Conservation (phyloP, 2,329 filamentous ascomycete species). For the Amphichorda felina region DNA sequence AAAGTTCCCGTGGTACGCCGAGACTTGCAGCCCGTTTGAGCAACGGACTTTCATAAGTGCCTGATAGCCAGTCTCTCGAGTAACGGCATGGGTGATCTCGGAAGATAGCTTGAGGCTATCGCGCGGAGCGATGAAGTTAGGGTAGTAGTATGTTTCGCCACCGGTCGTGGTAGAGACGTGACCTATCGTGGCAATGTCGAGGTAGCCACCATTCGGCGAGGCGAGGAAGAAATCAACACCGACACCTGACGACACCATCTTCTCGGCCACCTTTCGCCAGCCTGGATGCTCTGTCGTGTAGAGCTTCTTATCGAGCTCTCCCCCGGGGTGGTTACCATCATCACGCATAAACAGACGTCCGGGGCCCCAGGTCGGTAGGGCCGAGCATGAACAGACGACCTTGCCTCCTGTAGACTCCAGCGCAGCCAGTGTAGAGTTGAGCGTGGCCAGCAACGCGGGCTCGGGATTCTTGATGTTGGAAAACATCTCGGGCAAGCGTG, state of each 20-base stretch:
- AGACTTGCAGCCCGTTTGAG: slow-evolving; percentile 88
- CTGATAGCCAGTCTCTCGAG: slow-evolving; percentile 86
- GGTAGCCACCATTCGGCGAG: slow-evolving; percentile 77
- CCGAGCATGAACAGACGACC: slow-evolving; percentile 74
- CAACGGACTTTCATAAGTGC: slow-evolving; percentile 97
- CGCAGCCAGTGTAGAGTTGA: slow-evolving; percentile 76
- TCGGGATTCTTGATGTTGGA: slow-evolving; percentile 82
- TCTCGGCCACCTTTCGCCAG: slow-evolving; percentile 77
- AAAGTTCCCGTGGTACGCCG: slow-evolving; percentile 93
- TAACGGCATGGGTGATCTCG: slow-evolving; percentile 79
- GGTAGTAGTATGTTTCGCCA: slow-evolving; percentile 92
- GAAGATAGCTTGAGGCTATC: slow-evolving; percentile 74
- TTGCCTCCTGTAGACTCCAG: slow-evolving; percentile 84
- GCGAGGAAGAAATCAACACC: slow-evolving; percentile 93
- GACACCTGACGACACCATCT: slow-evolving; percentile 77
- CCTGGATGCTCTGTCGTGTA: slow-evolving; percentile 81
- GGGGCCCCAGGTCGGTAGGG: slow-evolving; percentile 86
- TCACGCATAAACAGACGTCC: slow-evolving; percentile 78
- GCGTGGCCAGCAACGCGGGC: slow-evolving; percentile 70
- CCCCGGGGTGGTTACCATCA: slow-evolving; percentile 73
- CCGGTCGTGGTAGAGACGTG: slow-evolving; percentile 83
- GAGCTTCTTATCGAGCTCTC: slow-evolving; percentile 85
- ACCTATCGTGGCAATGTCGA: slow-evolving; percentile 89
- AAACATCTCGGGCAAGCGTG: slow-evolving; percentile 75
- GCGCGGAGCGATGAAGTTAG: slow-evolving; percentile 82